Evolutionary conservation across 2,329 filamentous ascomycete genomes (phyloP).

Genomic region (Apiospora rasikravindrae): DNA sequence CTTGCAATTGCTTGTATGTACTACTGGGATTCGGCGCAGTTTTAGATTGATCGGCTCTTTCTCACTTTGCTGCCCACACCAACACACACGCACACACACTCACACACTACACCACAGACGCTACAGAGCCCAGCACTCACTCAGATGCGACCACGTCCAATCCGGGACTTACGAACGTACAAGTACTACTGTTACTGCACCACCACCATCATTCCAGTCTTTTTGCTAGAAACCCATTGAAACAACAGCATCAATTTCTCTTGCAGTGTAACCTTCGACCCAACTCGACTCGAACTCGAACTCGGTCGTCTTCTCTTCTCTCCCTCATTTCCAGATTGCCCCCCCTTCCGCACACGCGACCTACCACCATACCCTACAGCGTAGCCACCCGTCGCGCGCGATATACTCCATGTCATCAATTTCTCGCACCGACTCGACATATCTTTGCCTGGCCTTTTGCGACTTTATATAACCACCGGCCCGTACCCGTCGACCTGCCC

Average conservation of each 20-base stretch:
- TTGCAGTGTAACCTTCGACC: slow-evolving; percentile 29
- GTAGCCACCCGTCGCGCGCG: slow-evolving; percentile 6
- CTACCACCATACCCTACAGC: not conserved
- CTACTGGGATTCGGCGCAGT: slow-evolving; percentile 3
- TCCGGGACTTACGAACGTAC: slow-evolving; percentile 23
- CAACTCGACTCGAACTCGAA: slow-evolving; percentile 18
- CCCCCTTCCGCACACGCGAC: slow-evolving; percentile 3
- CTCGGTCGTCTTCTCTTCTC: slow-evolving; percentile 15
- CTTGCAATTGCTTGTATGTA: slow-evolving; percentile 11
- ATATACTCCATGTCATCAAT: slow-evolving; percentile 34
- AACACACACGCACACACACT: not conserved
- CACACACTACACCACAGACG: not conserved
- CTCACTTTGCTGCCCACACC: slow-evolving; percentile 11
- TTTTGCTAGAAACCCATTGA: slow-evolving; percentile 26
- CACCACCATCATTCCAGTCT: slow-evolving; percentile 22
- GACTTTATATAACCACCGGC: slow-evolving; percentile 28
- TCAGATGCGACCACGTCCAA: slow-evolving; percentile 24
- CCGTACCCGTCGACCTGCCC: not conserved
- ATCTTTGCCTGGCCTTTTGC: slow-evolving; percentile 26
- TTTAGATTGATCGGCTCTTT: slow-evolving; percentile 19
- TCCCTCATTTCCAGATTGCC: not conserved
- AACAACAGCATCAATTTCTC: slow-evolving; percentile 30
- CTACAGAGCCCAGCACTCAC: not conserved
- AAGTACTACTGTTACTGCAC: slow-evolving; percentile 22
- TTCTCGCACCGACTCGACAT: slow-evolving; percentile 24